Conservation (phyloP, 768 basidiomycete genomes). For the Dioszegia aurantiaca region DNA sequence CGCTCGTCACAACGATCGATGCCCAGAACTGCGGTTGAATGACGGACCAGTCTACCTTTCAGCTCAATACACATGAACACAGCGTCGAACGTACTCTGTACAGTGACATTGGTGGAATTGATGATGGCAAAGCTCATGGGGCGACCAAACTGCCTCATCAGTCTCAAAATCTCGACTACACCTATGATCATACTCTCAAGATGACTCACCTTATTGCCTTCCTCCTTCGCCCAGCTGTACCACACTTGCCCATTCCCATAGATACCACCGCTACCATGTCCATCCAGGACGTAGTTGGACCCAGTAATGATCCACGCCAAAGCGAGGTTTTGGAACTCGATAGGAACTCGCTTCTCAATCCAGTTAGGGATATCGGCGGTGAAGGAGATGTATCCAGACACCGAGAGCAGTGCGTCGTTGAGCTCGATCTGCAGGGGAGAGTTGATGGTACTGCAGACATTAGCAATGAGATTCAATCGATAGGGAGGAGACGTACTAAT, state of each 20-base stretch:
- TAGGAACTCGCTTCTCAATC: slow-evolving; percentile 50
- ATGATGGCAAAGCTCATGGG: slow-evolving; percentile 54
- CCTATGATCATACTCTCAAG: slow-evolving; percentile 30
- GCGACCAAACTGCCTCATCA: slow-evolving; percentile 11
- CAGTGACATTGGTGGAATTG: slow-evolving; percentile 53
- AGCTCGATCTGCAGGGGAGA: slow-evolving; percentile 43
- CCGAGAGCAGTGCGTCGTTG: slow-evolving; percentile 49
- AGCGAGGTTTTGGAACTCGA: slow-evolving; percentile 54
- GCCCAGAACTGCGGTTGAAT: slow-evolving; percentile 57
- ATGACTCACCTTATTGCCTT: slow-evolving; percentile 50
- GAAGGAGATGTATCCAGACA: slow-evolving; percentile 53
- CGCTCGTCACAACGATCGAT: slow-evolving; percentile 52
- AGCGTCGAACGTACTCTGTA: slow-evolving; percentile 24
- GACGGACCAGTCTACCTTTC: slow-evolving; percentile 49
- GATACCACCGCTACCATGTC: slow-evolving; percentile 64
- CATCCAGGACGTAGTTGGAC: slow-evolving; percentile 65
- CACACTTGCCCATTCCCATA: slow-evolving; percentile 56
- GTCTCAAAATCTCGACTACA: not conserved
- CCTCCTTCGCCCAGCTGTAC: slow-evolving; percentile 55
- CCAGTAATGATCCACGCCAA: slow-evolving; percentile 54
- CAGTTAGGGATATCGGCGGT: slow-evolving; percentile 54
- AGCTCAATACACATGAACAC: not conserved
- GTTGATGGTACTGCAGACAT: slow-evolving; percentile 29
- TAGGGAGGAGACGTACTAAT: slow-evolving; percentile 52
- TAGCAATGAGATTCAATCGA: not conserved